phyloP scores from a whole-genome alignment of 2,329 filamentous ascomycete genomes.

The Teratosphaeria viscida region DNA sequence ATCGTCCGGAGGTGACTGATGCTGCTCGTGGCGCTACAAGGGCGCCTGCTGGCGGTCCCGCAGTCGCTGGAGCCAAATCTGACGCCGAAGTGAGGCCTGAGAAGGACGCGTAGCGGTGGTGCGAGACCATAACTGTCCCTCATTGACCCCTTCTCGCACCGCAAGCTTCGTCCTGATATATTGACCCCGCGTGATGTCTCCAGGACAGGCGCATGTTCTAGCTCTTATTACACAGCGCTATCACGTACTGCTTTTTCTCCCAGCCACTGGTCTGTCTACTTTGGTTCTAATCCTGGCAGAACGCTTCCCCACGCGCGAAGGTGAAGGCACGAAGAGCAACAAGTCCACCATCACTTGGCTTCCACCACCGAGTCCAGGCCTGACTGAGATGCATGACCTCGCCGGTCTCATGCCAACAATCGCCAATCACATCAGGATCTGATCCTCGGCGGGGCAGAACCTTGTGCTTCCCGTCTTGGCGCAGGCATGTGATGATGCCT shows the following conservation, averaged over 20 bases:
- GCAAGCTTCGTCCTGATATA: not conserved
- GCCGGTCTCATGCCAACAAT: no score
- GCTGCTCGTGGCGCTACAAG: constrained; percentile 35
- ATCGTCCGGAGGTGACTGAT: constrained; percentile 55
- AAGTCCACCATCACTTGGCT: not conserved
- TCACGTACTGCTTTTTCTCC: not conserved
- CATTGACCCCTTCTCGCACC: not conserved
- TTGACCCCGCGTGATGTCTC: not conserved
- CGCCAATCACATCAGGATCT: not conserved
- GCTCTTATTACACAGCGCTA: not conserved
- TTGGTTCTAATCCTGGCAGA: not conserved
- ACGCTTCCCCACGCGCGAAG: not conserved
- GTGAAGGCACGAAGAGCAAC: not conserved
- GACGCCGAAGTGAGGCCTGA: constrained; percentile 8
- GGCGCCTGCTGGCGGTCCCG: not conserved
- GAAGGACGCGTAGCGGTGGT: constrained; percentile 7
- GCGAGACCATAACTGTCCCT: constrained; percentile 9
- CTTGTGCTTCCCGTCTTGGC: not conserved
- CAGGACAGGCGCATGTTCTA: constrained; percentile 6
- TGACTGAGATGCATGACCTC: not conserved
- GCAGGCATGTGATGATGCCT: not conserved
- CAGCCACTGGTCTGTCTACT: not conserved
- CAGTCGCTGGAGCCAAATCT: constrained; percentile 11
- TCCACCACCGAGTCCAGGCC: not conserved
- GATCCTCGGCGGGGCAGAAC: not conserved